Base-by-base conservation (phyloP, 2,329 filamentous ascomycete genomes). In the Talaromyces sp. region DNA sequence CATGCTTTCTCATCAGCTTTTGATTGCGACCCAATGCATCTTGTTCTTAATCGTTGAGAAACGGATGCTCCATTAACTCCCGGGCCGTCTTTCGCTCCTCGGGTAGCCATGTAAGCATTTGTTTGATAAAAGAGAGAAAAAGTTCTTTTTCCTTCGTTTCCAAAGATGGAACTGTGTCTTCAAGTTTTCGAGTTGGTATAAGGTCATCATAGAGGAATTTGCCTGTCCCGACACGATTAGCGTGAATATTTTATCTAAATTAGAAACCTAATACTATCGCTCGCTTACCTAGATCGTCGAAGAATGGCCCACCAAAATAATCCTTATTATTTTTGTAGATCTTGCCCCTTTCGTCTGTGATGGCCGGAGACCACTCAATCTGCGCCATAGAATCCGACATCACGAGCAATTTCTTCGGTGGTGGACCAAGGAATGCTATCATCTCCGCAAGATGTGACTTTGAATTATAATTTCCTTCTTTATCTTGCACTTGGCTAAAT, bases 351-450 rank as follows among this genome's bases (percentile, higher is more conserved):
- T 55, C 27, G 17, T 55, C 24, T 26, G 19, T 46, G 35, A 61
- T 38, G 50, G 74, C 73, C 3, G 75, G 75, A 29, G 70, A 69
- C 21, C 76, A 77, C 1, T 80, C 63, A 58, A 78, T 65, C 19
- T 70, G 71, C 53, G 77, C 75, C 69, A 80, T 80, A 58, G 78
- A 68, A 10, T 46, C 27, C 43, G 35, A 59, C 53, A 58, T 57
- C 19, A 19, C 55, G 11, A 64, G 58, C 31, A 62, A 59, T 6
- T 58, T 41, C 13, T 35, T 51, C 0, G 59, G 62, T 13, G 62
- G 65, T 49, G 62, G 54, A 27, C 64, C 64, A 26, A 66, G 58
- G 21, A 66, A 49, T 26, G 57, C 63, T 56, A 62, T 49, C 59
- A 67, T 66, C 35, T 65, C 64, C 6, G 63, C 64, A 17, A 65